Base-by-base conservation (phyloP, 1,284 basidiomycete species). In the Phlebopus sp. region DNA sequence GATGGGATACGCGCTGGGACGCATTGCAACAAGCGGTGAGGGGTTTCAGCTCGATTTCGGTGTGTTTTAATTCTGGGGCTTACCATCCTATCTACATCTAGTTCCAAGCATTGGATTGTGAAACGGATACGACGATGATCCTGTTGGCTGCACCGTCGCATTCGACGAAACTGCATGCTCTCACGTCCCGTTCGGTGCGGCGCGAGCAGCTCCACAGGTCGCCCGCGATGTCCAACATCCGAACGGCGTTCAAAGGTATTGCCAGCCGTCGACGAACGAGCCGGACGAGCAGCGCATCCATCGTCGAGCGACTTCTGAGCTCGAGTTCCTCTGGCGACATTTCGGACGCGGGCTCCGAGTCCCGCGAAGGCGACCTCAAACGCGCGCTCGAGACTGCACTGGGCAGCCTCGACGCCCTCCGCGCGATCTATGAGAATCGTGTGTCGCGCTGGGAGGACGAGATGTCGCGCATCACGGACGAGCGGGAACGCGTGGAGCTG, bases 41-140 rank as follows among this genome's bases (percentile, higher is more conserved):
- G 8, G 35, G 44, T 64, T 70, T 69, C n/a, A n/a, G 17, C 38
- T 34, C 31, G 15, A 21, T 29, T n/a, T 8, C 46, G 18, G 39
- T 46, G 11, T 47, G 43, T 4, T 29, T 5, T 29, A 25, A 5
- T 29, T 21, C 11, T 25, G 42, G 11, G 31, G 44, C 43, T 3
- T 9, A 39, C 25, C 15, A 44, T 44, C n/a, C 10, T 3, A 41
- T 45, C 15, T 38, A 27, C 40, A 48, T 45, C 27, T 58, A 90
- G 86, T 84, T 90, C 75, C 84, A 86, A 67, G 75, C 76, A 27
- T 69, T 90, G 17, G 87, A 90, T 66, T 75, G 85, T 41, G 84
- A 89, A 65, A 90, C 87, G 4, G 88, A 90, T 57, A 73, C 86
- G 11, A 89, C 84, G 0, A 75, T 90, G 69, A 65, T 90, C 25